Evolutionary conservation across 2,329 filamentous ascomycete species (phyloP).

Genomic region (Dendrostoma leiphaemia): DNA sequence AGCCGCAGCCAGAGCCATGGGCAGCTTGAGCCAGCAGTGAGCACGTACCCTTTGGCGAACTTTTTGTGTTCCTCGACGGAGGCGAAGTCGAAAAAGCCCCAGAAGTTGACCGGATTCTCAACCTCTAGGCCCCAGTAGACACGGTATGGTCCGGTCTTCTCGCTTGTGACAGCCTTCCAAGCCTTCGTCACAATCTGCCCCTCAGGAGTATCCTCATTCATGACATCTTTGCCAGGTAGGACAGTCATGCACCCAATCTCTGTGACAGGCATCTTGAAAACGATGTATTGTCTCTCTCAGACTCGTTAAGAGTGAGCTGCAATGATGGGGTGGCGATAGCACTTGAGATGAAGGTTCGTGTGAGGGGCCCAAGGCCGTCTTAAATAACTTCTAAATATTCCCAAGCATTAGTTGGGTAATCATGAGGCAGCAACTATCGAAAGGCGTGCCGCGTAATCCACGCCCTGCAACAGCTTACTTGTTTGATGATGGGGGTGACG

Average conservation of each 20-base stretch:
- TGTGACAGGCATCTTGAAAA: constrained; percentile 19
- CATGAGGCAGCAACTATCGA: too few species aligned
- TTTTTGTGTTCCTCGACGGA: constrained; percentile 24
- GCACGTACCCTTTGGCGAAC: constrained; percentile 22
- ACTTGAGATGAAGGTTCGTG: too few species aligned
- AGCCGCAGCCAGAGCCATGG: too few species aligned
- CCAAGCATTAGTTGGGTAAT: too few species aligned
- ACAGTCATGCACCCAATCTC: constrained; percentile 23
- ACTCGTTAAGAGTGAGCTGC: neutral
- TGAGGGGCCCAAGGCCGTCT: too few species aligned
- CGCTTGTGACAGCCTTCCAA: constrained; percentile 16
- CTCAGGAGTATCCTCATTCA: constrained; percentile 21
- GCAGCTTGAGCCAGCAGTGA: neutral
- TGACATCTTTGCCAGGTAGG: constrained; percentile 21
- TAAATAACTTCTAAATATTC: too few species aligned
- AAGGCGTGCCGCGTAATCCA: too few species aligned
- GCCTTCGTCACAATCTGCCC: constrained; percentile 18
- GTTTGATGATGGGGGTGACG: too few species aligned
- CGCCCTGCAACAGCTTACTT: too few species aligned
- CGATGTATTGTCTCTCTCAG: neutral
- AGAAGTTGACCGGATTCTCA: constrained; percentile 22
- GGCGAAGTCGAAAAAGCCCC: constrained; percentile 27
- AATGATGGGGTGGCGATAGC: too few species aligned
- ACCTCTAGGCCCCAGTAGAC: constrained; percentile 23
- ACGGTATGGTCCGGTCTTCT: constrained; percentile 21